A percentile compares a stretch with the other conserved stretches of the same genome.
Evolutionary conservation across 176 grass and related monocot species (phyloP).

Genomic region (Oryza glaberrima): DNA sequence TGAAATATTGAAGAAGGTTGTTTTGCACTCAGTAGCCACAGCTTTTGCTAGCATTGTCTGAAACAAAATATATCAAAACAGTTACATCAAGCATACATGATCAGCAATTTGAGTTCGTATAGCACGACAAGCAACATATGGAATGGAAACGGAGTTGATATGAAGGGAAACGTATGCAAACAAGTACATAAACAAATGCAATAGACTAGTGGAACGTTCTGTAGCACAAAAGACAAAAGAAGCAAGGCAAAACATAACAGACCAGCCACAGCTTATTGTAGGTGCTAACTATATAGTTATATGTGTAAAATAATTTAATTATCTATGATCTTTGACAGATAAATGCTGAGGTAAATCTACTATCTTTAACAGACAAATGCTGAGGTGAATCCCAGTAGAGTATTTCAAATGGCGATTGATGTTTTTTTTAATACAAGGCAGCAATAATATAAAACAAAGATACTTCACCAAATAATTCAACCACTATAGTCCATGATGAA

Average conservation of each 20-base stretch:
- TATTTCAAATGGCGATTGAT: background rate
- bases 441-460: background rate
- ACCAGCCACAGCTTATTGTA: background rate
- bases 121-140: background rate
- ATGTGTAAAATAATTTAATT: background rate
- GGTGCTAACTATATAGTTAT: background rate
- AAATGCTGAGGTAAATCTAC: background rate
- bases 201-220: constrained; percentile 5
- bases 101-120: constrained; percentile 35
- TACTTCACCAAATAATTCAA: background rate
- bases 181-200: background rate
- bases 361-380: background rate
- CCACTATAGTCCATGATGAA: constrained; percentile 2
- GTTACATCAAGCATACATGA: constrained; percentile 19
- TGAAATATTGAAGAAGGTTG: constrained; percentile 98
- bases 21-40: constrained; percentile 96
- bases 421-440: background rate
- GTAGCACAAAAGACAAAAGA: constrained; percentile 3
- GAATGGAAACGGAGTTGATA: background rate
- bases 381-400: background rate
- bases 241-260: constrained; percentile 10
- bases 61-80: constrained; percentile 37
- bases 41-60: constrained; percentile 99
- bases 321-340: background rate
- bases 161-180: background rate